A percentile compares a stretch with the other conserved stretches of the same genome.
Evolutionary conservation across 2,329 filamentous ascomycete species (phyloP).

Genomic region (Chrysoporthe puriensis): DNA sequence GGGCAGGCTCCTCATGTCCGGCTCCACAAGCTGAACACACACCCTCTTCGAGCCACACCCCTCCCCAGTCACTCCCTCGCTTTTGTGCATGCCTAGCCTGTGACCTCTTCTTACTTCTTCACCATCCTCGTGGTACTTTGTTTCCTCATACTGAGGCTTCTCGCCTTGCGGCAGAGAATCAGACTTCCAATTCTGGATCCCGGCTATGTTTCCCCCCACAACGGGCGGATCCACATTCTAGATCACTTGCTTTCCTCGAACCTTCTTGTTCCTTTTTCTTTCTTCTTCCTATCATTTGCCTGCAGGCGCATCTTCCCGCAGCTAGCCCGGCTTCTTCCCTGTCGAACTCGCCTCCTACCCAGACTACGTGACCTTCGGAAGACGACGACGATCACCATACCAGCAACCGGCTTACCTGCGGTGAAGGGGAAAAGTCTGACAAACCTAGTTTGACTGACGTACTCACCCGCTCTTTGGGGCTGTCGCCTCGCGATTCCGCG

Average conservation of each 20-base stretch:
- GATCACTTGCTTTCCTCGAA: constrained; percentile 26
- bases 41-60: constrained; percentile 14
- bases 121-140: constrained; percentile 10
- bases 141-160: constrained; percentile 22
- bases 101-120: constrained; percentile 19
- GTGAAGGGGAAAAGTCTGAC: constrained; percentile 38
- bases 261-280: constrained; percentile 29
- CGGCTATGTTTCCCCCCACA: constrained; percentile 7
- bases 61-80: constrained; percentile 22
- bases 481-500: constrained; percentile 21
- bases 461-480: constrained; percentile 35
- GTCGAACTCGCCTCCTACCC: constrained; percentile 34
- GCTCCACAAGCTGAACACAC: constrained; percentile 22
- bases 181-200: constrained; percentile 23
- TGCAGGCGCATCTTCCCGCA: constrained; percentile 43
- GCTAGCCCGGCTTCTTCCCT: constrained; percentile 41
- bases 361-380: constrained; percentile 39
- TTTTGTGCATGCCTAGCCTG: constrained; percentile 23
- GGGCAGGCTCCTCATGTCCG: constrained; percentile 18
- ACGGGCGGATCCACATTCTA: constrained; percentile 22
- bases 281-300: constrained; percentile 31
- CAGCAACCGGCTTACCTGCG: constrained; percentile 41
- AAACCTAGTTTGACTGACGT: constrained; percentile 45
- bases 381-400: constrained; percentile 43
- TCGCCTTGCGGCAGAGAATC: constrained; percentile 27